phyloP scores from a whole-genome alignment of 192 early-diverging fungal species.

The Tieghemiomyces parasiticus region DNA sequence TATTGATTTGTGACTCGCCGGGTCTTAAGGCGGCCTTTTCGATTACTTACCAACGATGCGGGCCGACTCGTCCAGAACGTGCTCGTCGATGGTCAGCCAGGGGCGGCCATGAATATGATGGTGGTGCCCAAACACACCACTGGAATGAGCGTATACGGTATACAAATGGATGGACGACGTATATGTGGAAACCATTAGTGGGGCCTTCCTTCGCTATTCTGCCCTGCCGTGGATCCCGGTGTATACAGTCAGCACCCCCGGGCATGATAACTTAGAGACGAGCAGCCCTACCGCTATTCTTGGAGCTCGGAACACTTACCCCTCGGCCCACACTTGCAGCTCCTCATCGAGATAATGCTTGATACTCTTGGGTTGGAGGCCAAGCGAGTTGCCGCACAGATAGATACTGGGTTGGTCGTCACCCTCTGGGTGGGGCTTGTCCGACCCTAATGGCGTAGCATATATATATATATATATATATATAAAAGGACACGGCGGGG shows the following conservation, averaged over 20 bases:
- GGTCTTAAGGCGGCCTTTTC: too few relatives aligned
- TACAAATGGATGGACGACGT: neutral
- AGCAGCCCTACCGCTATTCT: neutral
- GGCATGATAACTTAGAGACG: neutral
- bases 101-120: slow-evolving; percentile 64
- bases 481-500: neutral
- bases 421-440: slow-evolving; percentile 9
- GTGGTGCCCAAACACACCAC: slow-evolving; percentile 82
- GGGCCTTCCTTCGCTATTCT: too few relatives aligned
- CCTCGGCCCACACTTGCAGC: slow-evolving; percentile 71
- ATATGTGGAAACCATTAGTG: neutral
- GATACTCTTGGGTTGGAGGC: slow-evolving; percentile 62
- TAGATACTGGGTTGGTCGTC: slow-evolving; percentile 42
- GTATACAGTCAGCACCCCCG: slow-evolving; percentile 6
- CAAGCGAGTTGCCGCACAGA: slow-evolving; percentile 91
- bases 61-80: slow-evolving; percentile 54
- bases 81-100: slow-evolving; percentile 76
- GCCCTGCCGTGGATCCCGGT: too few relatives aligned
- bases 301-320: slow-evolving; percentile 23
- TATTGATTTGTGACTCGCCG: too few relatives aligned
- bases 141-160: slow-evolving; percentile 11
- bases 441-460: slow-evolving; percentile 9
- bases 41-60: slow-evolving; percentile 56
- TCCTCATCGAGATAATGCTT: slow-evolving; percentile 64
- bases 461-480: neutral